These are phyloP conservation scores for Chlorella vulgaris DNA, from an alignment of 139 green algal genomes.

Conservation along the genomic window DNA sequence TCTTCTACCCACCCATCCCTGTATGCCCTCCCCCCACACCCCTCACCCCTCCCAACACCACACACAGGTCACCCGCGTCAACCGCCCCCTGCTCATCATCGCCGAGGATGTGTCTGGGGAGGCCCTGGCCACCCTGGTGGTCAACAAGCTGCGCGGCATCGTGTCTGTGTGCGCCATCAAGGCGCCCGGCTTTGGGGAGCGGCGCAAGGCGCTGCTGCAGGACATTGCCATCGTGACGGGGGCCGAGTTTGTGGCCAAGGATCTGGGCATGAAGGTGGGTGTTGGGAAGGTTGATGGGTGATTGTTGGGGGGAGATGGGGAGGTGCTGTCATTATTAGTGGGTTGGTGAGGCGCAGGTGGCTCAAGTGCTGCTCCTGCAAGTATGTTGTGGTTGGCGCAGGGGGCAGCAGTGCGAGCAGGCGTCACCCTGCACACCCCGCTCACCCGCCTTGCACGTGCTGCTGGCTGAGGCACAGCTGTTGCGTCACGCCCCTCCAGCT, in stretches of 20 bases:
- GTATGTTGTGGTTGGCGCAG: too few species aligned
- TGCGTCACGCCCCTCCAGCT: too few species aligned
- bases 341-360: too few species aligned
- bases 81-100: constrained; percentile 93
- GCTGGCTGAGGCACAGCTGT: too few species aligned
- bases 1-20: neutral
- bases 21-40: too few species aligned
- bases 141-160: constrained; percentile 99
- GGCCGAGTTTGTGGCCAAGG: constrained; percentile 97
- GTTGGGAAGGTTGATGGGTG: neutral
- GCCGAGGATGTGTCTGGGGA: constrained; percentile 95
- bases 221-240: constrained; percentile 87
- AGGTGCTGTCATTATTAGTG: neutral
- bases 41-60: neutral
- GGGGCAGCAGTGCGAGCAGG: too few species aligned
- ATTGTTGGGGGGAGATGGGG: neutral
- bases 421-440: too few species aligned
- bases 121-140: constrained; percentile 96
- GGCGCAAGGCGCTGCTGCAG: constrained; percentile 85
- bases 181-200: constrained; percentile 88
- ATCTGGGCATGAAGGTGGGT: constrained; percentile 79
- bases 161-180: constrained; percentile 92
- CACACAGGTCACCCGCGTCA: constrained; percentile 71
- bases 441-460: too few species aligned
- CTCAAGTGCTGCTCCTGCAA: too few species aligned